These are phyloP conservation scores for Rubia yunnanensis DNA, from an alignment of 257 asterid species.

Conservation along the genomic window DNA sequence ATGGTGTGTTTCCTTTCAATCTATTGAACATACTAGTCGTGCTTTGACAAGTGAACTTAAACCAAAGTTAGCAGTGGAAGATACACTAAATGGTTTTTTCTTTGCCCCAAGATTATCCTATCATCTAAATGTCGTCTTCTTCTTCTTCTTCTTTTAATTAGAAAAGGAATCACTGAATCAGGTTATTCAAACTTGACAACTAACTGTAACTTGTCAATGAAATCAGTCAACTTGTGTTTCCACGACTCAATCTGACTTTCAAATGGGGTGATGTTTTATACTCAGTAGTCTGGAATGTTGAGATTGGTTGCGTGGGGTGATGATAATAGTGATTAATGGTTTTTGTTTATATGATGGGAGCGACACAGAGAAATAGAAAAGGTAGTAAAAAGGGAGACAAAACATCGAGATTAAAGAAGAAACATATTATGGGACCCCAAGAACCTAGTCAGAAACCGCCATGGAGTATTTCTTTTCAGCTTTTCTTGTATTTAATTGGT, in stretches of 20 bases:
- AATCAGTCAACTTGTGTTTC: too few relatives aligned
- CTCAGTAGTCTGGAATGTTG: too few relatives aligned
- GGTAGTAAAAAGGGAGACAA: constrained; percentile 35
- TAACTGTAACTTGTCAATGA: too few relatives aligned
- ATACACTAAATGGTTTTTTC: too few relatives aligned
- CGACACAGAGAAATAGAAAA: constrained; percentile 20
- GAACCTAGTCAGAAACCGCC: constrained; percentile 23
- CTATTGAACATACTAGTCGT: too few relatives aligned
- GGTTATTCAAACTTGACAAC: too few relatives aligned
- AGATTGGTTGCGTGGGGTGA: neutral
- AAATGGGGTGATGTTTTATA: too few relatives aligned
- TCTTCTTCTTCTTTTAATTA: too few relatives aligned
- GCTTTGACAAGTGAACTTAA: neutral
- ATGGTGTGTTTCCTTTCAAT: neutral
- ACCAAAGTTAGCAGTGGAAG: neutral
- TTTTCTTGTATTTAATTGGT: neutral
- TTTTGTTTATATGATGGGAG: neutral
- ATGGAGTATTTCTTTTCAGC: neutral
- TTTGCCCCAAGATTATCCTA: too few relatives aligned
- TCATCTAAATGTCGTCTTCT: too few relatives aligned
- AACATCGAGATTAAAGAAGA: constrained; percentile 15
- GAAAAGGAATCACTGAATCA: too few relatives aligned
- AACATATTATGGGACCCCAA: constrained; percentile 21
- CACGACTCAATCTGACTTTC: too few relatives aligned
- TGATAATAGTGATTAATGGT: neutral